Evolutionary conservation across 768 basidiomycete species (phyloP).

Genomic region (Sarcodon sp.): DNA sequence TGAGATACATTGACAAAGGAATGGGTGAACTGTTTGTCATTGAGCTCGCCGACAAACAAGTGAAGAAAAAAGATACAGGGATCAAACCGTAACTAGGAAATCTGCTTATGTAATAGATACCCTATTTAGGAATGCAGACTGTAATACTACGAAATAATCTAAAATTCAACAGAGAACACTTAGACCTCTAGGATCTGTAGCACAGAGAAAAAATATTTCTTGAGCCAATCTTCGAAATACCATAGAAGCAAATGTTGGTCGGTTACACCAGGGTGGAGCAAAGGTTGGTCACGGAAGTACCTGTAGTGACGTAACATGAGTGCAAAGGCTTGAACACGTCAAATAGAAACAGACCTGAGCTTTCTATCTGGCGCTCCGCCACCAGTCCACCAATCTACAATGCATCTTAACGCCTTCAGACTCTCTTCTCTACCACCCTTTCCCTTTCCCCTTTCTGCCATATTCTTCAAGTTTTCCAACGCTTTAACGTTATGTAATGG

Average conservation of each 20-base stretch:
- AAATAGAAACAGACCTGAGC: constrained; percentile 45
- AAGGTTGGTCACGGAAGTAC: constrained; percentile 84
- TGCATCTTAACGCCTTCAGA: constrained; percentile 77
- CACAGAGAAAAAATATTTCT: constrained; percentile 90
- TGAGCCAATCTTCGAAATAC: constrained; percentile 97
- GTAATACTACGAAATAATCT: too few relatives aligned
- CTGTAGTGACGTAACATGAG: constrained; percentile 23
- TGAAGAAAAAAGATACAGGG: too few relatives aligned
- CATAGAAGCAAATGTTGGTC: constrained; percentile 69
- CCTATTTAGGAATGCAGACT: too few relatives aligned
- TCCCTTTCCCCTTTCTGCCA: constrained; percentile 69
- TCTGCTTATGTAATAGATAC: too few relatives aligned
- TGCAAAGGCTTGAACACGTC: background rate
- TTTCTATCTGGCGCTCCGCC: constrained; percentile 86
- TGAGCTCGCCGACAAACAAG: too few relatives aligned
- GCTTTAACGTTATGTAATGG: constrained; percentile 80
- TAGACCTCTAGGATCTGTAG: constrained; percentile 82
- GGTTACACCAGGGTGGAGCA: constrained; percentile 46
- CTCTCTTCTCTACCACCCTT: constrained; percentile 91
- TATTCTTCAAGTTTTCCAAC: constrained; percentile 56
- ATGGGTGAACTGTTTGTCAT: too few relatives aligned
- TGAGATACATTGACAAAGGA: too few relatives aligned
- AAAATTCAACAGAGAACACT: too few relatives aligned
- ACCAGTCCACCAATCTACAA: constrained; percentile 97
- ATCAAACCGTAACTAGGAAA: too few relatives aligned